Conservation (phyloP, 805 yeast genomes). For the Wickerhamomyces ciferrii region DNA sequence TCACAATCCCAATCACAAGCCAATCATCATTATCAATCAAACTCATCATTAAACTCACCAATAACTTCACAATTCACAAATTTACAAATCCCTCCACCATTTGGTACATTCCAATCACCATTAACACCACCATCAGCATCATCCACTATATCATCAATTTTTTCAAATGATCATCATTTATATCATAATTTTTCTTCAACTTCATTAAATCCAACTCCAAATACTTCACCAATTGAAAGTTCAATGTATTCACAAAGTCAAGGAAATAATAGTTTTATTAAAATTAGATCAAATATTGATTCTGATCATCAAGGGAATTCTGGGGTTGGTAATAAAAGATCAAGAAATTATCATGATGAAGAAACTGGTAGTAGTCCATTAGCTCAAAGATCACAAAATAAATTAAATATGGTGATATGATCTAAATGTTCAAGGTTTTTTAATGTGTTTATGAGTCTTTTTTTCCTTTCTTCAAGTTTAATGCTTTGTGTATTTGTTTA, state of each 20-base stretch:
- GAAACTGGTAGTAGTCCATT: constrained; percentile 9
- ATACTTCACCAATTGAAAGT: constrained; percentile 4
- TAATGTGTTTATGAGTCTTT: neutral
- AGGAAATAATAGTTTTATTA: neutral
- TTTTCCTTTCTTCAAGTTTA: no score
- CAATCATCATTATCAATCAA: constrained; percentile 7
- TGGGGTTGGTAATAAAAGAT: neutral
- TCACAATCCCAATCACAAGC: neutral
- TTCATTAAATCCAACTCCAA: constrained; percentile 11
- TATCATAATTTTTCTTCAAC: constrained; percentile 9
- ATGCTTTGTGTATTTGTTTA: no score
- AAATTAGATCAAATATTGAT: neutral
- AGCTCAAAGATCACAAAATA: constrained; percentile 15
- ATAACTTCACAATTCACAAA: constrained; percentile 1
- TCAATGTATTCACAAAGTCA: neutral
- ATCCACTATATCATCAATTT: constrained; percentile 19
- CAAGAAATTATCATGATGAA: constrained; percentile 2
- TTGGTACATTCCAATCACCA: constrained; percentile 15
- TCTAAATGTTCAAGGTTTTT: neutral
- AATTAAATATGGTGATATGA: constrained; percentile 7
- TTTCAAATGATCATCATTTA: constrained; percentile 7
- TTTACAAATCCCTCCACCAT: constrained; percentile 9
- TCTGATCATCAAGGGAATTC: no score
- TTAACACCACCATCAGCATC: constrained; percentile 29
- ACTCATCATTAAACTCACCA: constrained; percentile 2